Percentiles rank a stretch among this genome's conserved stretches.
Conservation (phyloP, 768 basidiomycete genomes). For the Cystobasidium ongulense region DNA sequence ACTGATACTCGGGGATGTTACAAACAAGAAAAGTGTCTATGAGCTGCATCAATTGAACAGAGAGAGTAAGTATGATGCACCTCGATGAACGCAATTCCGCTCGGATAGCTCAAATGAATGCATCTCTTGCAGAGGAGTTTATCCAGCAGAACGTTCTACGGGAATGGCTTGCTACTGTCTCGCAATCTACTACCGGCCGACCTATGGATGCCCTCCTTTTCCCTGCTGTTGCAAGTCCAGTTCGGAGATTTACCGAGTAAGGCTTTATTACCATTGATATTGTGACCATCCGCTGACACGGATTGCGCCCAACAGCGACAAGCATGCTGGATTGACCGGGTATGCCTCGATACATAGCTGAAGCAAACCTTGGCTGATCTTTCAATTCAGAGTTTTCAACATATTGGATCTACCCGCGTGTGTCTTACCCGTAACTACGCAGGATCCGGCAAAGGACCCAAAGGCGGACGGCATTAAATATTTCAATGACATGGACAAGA, state of each 20-base stretch:
- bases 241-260: conserved; percentile 1
- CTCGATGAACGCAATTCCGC: neutral
- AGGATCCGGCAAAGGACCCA: conserved; percentile 2
- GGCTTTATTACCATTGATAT: neutral
- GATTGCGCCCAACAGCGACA: neutral
- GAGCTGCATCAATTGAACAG: conserved; percentile 28
- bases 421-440: conserved; percentile 1
- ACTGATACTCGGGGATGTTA: neutral
- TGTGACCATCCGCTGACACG: neutral
- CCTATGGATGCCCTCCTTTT: conserved; percentile 30
- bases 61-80: conserved; percentile 8
- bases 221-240: conserved; percentile 6
- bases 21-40: conserved; percentile 27
- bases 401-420: conserved; percentile 8
- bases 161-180: neutral
- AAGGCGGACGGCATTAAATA: neutral
- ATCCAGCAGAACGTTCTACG: conserved; percentile 24
- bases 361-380: too few species aligned
- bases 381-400: conserved; percentile 14
- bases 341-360: neutral
- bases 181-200: conserved; percentile 4
- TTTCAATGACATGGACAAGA: conserved; percentile 6
- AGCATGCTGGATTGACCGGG: neutral
- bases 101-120: neutral
- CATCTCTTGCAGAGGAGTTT: conserved; percentile 4